Conservation (phyloP, 78 protist species). For the Planoprotostelium fungivorum region DNA sequence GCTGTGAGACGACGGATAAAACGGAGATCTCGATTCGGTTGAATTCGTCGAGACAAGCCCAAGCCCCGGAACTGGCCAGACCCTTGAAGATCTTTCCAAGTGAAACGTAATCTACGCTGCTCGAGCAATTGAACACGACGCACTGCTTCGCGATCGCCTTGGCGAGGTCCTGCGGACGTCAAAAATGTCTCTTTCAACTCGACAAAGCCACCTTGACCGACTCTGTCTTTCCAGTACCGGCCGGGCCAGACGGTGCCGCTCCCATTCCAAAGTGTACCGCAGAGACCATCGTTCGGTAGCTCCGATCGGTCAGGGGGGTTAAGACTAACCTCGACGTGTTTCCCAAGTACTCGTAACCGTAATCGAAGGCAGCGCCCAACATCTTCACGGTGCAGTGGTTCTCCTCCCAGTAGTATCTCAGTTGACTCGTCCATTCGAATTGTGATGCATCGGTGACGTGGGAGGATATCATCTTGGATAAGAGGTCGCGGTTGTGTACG, state of each 20-base stretch:
- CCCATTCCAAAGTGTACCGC: slow-evolving; percentile 91
- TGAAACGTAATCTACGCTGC: slow-evolving; percentile 90
- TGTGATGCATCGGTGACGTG: not conserved
- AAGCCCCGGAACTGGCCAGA: slow-evolving; percentile 94
- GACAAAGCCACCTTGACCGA: slow-evolving; percentile 74
- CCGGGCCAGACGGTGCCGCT: slow-evolving; percentile 97
- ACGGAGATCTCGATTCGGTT: slow-evolving; percentile 95
- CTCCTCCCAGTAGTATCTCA: slow-evolving; percentile 60
- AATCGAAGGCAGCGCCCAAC: slow-evolving; percentile 82
- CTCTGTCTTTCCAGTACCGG: slow-evolving; percentile 99
- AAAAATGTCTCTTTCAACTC: not conserved
- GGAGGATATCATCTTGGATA: not conserved
- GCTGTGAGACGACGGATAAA: slow-evolving; percentile 98
- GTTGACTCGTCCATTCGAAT: slow-evolving; percentile 1
- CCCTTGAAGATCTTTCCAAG: slow-evolving; percentile 97
- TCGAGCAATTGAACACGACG: slow-evolving; percentile 96
- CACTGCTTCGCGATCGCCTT: slow-evolving; percentile 81
- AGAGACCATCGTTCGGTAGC: slow-evolving; percentile 84
- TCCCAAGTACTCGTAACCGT: slow-evolving; percentile 98
- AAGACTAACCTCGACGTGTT: slow-evolving; percentile 90
- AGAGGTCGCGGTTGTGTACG: slow-evolving; percentile 81
- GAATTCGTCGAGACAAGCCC: slow-evolving; percentile 99
- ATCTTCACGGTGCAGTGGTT: slow-evolving; percentile 58
- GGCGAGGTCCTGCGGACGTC: slow-evolving; percentile 64
- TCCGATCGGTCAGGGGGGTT: slow-evolving; percentile 90